Base-by-base conservation (phyloP, 768 basidiomycete genomes). In the Mycena amicta region DNA sequence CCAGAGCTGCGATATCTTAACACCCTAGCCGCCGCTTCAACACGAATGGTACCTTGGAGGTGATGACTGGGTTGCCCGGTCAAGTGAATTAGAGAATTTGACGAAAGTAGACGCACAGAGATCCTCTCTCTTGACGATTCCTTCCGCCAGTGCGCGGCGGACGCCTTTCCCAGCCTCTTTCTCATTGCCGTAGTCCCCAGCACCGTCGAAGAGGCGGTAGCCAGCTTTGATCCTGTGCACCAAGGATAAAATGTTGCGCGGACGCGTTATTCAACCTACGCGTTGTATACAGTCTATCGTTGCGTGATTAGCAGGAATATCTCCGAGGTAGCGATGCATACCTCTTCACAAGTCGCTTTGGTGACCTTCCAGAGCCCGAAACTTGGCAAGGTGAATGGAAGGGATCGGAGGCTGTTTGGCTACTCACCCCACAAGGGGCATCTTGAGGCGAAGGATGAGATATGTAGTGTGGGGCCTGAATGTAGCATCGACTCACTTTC, bases 71-170 rank as follows among this genome's bases (percentile, higher is more conserved):
- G 33, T n/a, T n/a, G n/a, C n/a, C n/a, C n/a, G n/a, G n/a, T 52
- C 53, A 46, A 31, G 43, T 56, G 26, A 56, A 8, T 49, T 51
- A 27, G 25, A 40, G 16, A 20, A 2, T 49, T 1, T 23, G 5
- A 41, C 43, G 18, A 3, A 33, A 28, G 27, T 33, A 12, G 23
- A 79, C 88, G 75, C 71, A 90, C 89, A 92, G 28, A 96, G 76
- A 13, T 96, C 93, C 72, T 93, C 90, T 31, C 94, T 83, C 74
- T 90, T 93, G 57, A 96, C 89, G 33, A 95, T 69, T 15, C 93
- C 92, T 5, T 93, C 91, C 39, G 76, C 70, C 63, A 95, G 82
- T n/a, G 92, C 93, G 15, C 86, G 84, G 52, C 78, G 80, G 56
- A 95, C 81, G 62, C 93, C 93, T 66, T 86, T 80, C 1, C 90